Base-by-base conservation (phyloP, 495 filamentous ascomycete genomes). In the Aspergillus incahuasiensis region DNA sequence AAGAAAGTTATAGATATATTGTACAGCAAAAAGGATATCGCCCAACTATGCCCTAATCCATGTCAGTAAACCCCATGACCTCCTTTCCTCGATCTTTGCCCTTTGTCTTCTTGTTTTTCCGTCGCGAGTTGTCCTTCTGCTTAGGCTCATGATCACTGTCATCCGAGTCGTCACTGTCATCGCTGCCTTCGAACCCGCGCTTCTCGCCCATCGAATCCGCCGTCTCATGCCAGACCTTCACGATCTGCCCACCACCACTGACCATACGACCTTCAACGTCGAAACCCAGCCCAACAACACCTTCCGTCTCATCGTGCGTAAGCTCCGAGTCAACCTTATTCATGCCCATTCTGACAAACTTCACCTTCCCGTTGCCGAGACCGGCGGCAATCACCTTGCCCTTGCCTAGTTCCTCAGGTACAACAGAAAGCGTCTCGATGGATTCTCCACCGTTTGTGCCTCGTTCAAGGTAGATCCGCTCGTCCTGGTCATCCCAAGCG, bases 401-500 rank as follows among this genome's bases (percentile, higher is more conserved):
- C 32, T 80, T 79, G 56, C 84, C 78, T 3, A 90, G 66, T 42
- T 78, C 79, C 18, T 86, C 83, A 0, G 89, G 88, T 9, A 87
- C 74, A 18, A 82, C 71, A 2, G 84, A 74, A 62, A 95, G 70
- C 18, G 82, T 77, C 66, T 96, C 91, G 35, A 95, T 65, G 41
- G 84, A 84, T 59, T 92, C 90, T 21, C 78, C 79, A 28, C 80
- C 85, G 16, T 73, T 80, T 7, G 61, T 63, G 19, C 70, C 70
- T 18, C 76, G 70, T 50, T 85, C 79, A 8, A 96, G 79, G 45
- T 87, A 81, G 55, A 97, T 85, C 5, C 90, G 82, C 67, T 95
- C 90, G 58, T 94, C 88, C 67, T 95, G 90, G 70, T 96, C 92
- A 62, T 95, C 91, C 92, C 94, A 97, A 1, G 84, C 80, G 1